Conservation (phyloP, 768 basidiomycete species). For the Amanita jacksonii region DNA sequence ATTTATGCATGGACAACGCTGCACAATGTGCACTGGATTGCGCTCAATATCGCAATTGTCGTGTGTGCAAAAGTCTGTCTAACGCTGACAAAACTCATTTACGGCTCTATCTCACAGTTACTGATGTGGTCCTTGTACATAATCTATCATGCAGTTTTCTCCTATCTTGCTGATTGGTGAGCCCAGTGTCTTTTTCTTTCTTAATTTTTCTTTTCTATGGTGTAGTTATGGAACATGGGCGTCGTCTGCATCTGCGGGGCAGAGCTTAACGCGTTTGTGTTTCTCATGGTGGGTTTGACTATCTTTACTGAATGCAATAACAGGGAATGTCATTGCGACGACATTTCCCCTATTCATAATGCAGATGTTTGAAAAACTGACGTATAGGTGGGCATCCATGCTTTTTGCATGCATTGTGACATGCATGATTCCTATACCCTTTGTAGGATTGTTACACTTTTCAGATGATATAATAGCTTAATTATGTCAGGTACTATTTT, state of each 20-base stretch:
- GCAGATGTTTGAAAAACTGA: constrained; percentile 46
- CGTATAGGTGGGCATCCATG: constrained; percentile 52
- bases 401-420: constrained; percentile 44
- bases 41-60: constrained; percentile 41
- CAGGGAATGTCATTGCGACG: constrained; percentile 40
- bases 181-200: too few species aligned
- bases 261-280: constrained; percentile 50
- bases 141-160: constrained; percentile 50
- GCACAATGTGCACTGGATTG: constrained; percentile 50
- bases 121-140: constrained; percentile 42
- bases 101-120: constrained; percentile 24
- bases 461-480: too few species aligned
- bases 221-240: constrained; percentile 53
- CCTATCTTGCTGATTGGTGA: constrained; percentile 57
- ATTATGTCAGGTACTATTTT: too few species aligned
- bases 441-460: constrained; percentile 27
- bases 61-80: too few species aligned
- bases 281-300: too few species aligned
- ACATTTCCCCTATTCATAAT: constrained; percentile 56
- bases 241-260: constrained; percentile 60
- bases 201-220: too few species aligned
- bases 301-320: too few species aligned
- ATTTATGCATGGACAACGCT: constrained; percentile 66
- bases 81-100: too few species aligned
- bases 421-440: constrained; percentile 52